phyloP scores from a whole-genome alignment of 2,329 filamentous ascomycete species.

The Cladophialophora immunda region DNA sequence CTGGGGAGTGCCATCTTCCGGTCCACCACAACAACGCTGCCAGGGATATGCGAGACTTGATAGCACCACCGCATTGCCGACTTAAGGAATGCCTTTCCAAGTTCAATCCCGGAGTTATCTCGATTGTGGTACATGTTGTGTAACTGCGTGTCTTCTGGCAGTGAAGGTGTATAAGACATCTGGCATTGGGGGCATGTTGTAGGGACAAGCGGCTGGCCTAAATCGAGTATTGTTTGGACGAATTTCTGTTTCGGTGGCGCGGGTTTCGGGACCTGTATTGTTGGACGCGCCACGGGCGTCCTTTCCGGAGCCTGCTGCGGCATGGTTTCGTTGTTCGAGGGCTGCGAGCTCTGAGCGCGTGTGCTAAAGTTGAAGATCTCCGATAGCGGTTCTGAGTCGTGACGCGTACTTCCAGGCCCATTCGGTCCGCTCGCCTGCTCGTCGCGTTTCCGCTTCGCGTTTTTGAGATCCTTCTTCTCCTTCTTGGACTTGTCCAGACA shows the following conservation, averaged over 20 bases:
- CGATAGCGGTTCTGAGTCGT: constrained; percentile 40
- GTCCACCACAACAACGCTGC: constrained; percentile 66
- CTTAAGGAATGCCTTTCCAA: constrained; percentile 66
- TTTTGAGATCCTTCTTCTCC: constrained; percentile 37
- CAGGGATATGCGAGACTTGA: constrained; percentile 59
- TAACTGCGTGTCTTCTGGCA: constrained; percentile 66
- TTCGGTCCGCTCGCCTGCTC: constrained; percentile 43
- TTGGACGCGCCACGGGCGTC: constrained; percentile 21
- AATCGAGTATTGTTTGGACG: constrained; percentile 69
- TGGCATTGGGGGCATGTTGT: constrained; percentile 68
- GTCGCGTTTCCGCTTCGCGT: constrained; percentile 52
- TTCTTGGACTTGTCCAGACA: constrained; percentile 49
- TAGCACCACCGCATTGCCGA: constrained; percentile 62
- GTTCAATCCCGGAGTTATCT: constrained; percentile 67
- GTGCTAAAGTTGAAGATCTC: constrained; percentile 40
- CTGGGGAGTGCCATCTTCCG: constrained; percentile 61
- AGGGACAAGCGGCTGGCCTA: constrained; percentile 57
- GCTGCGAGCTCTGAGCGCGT: constrained; percentile 30
- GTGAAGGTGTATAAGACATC: constrained; percentile 73
- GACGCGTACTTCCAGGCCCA: constrained; percentile 29
- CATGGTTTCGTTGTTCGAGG: constrained; percentile 18
- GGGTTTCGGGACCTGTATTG: constrained; percentile 24
- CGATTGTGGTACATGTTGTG: constrained; percentile 72
- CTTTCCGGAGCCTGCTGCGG: constrained; percentile 19
- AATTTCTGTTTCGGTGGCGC: constrained; percentile 46